These are phyloP conservation scores for Sporothrix euskadiensis DNA, from an alignment of 2,329 filamentous ascomycete species.

Conservation along the genomic window DNA sequence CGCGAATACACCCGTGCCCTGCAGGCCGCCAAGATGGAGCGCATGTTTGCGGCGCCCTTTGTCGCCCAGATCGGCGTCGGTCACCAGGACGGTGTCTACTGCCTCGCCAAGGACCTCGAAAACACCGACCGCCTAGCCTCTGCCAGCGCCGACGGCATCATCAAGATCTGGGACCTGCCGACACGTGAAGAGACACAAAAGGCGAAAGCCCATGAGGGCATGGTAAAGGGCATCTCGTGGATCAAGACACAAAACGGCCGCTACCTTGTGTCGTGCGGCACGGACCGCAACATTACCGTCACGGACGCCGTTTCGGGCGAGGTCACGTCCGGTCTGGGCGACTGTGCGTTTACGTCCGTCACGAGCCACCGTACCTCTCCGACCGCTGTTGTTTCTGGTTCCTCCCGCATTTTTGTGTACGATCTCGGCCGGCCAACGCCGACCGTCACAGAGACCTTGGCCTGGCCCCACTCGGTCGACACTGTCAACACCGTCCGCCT, in stretches of 20 bases:
- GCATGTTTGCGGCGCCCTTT: conserved; percentile 74
- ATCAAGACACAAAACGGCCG: conserved; percentile 64
- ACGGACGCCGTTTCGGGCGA: conserved; percentile 89
- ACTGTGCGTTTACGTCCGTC: conserved; percentile 69
- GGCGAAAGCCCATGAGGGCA: conserved; percentile 71
- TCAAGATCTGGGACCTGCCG: conserved; percentile 70
- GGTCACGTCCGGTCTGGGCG: conserved; percentile 79
- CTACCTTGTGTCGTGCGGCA: conserved; percentile 59
- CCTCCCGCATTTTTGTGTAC: conserved; percentile 32
- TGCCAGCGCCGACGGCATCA: conserved; percentile 85
- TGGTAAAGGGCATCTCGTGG: conserved; percentile 58
- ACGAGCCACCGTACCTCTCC: conserved; percentile 34
- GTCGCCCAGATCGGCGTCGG: conserved; percentile 83
- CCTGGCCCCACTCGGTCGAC: conserved; percentile 58
- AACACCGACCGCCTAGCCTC: conserved; percentile 75
- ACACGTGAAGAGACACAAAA: conserved; percentile 71
- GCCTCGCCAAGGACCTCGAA: conserved; percentile 76
- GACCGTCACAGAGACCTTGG: conserved; percentile 31
- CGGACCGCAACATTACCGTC: conserved; percentile 83
- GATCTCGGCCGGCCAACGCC: conserved; percentile 30
- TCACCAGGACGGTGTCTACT: conserved; percentile 88
- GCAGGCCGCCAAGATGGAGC: conserved; percentile 86
- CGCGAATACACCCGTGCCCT: conserved; percentile 73
- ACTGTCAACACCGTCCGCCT: conserved; percentile 87
- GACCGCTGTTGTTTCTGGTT: conserved; percentile 32